Percentiles rank a stretch among this genome's conserved stretches.
These are phyloP conservation scores for Aspergillus oerlinghausenensis DNA, from an alignment of 2,329 filamentous ascomycete genomes.

Conservation along the genomic window DNA sequence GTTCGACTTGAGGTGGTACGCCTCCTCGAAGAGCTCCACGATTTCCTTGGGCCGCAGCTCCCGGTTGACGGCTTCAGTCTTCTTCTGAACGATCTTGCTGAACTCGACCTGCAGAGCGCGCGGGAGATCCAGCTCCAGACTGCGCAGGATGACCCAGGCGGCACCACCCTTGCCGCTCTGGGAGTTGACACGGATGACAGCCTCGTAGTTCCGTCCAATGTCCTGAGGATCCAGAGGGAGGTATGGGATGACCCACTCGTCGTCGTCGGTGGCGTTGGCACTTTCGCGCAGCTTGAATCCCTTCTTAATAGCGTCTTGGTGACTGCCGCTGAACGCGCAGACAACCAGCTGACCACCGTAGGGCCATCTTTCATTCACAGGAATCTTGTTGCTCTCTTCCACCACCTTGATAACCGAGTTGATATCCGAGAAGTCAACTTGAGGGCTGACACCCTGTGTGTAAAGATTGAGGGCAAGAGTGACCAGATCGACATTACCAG, in stretches of 20 bases:
- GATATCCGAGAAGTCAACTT: constrained; percentile 89
- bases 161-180: constrained; percentile 92
- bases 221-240: constrained; percentile 89
- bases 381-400: constrained; percentile 91
- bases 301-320: constrained; percentile 97
- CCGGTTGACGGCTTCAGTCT: constrained; percentile 73
- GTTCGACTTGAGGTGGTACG: constrained; percentile 79
- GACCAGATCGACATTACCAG: constrained; percentile 91
- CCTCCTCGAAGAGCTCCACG: constrained; percentile 77
- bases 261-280: constrained; percentile 55
- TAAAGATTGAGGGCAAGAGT: constrained; percentile 91
- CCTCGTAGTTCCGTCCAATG: constrained; percentile 95
- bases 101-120: constrained; percentile 90
- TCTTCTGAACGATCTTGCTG: constrained; percentile 76
- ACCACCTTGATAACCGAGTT: constrained; percentile 81
- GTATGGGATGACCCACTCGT: constrained; percentile 81
- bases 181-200: constrained; percentile 95
- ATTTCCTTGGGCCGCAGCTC: constrained; percentile 84
- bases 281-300: constrained; percentile 64
- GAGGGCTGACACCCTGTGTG: constrained; percentile 80
- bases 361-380: constrained; percentile 80
- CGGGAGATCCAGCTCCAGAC: constrained; percentile 85
- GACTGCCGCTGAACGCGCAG: constrained; percentile 83
- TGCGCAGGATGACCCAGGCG: constrained; percentile 87
- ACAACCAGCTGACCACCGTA: constrained; percentile 91